These are phyloP conservation scores for Metschnikowia aberdeeniae DNA, from an alignment of 805 yeast species.

Conservation along the genomic window DNA sequence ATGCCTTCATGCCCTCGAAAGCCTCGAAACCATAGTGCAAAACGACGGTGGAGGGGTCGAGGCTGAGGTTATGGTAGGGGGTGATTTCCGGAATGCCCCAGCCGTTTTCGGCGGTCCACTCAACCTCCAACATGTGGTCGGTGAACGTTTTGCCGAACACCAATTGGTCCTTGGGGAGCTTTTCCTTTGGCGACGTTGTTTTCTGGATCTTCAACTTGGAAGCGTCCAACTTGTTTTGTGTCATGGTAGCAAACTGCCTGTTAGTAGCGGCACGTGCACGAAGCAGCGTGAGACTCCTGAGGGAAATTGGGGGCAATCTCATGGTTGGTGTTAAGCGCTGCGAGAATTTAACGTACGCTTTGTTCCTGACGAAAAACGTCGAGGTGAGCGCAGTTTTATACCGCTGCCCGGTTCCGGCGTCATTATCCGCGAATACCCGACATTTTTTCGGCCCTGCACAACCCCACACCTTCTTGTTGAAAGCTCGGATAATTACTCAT, in stretches of 20 bases:
- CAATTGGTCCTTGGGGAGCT: slow-evolving; percentile 37
- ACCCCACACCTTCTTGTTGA: background rate
- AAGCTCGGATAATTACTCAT: slow-evolving; percentile 1
- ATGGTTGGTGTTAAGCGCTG: background rate
- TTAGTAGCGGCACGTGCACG: background rate
- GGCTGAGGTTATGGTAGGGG: slow-evolving; percentile 70
- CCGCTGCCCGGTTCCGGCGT: slow-evolving; percentile 7
- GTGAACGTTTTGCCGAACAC: slow-evolving; percentile 58
- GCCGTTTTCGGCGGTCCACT: slow-evolving; percentile 74
- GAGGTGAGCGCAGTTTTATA: slow-evolving; percentile 1
- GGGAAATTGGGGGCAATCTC: background rate
- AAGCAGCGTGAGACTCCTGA: background rate
- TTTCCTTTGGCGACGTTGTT: slow-evolving; percentile 34
- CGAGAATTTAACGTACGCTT: slow-evolving; percentile 1
- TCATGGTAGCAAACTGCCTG: slow-evolving; percentile 18
- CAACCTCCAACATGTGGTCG: slow-evolving; percentile 82
- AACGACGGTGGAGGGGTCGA: slow-evolving; percentile 88
- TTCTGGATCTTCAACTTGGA: slow-evolving; percentile 33
- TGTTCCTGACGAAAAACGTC: slow-evolving; percentile 1
- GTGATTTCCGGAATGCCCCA: slow-evolving; percentile 88
- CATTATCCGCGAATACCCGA: slow-evolving; percentile 16
- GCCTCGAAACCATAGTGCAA: slow-evolving; percentile 94
- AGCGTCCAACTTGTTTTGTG: slow-evolving; percentile 34
- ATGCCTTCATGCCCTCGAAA: slow-evolving; percentile 95
- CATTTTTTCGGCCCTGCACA: background rate